A percentile compares a stretch with the other conserved stretches of the same genome.
phyloP scores from a whole-genome alignment of 441 rosid species.

The Erysimum cheiri region DNA sequence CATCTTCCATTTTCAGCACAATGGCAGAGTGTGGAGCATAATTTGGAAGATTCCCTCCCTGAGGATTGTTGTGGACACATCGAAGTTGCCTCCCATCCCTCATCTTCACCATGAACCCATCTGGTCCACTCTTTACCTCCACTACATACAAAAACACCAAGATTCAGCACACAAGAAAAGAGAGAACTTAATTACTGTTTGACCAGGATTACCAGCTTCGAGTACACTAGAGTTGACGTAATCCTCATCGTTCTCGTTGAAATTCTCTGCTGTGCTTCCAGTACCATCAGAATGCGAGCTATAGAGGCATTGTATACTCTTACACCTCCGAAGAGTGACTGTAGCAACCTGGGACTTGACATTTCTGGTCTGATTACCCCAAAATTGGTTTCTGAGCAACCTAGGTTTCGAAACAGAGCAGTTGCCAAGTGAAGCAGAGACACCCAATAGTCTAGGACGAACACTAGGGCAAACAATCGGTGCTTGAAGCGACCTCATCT shows the following conservation, averaged over 20 bases:
- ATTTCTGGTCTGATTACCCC: slow-evolving; percentile 52
- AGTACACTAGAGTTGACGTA: slow-evolving; percentile 80
- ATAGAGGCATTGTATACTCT: slow-evolving; percentile 57
- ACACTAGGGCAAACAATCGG: slow-evolving; percentile 72
- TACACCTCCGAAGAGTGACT: slow-evolving; percentile 43
- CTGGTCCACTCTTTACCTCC: slow-evolving; percentile 92
- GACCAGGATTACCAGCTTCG: slow-evolving; percentile 71
- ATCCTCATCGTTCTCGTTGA: slow-evolving; percentile 79
- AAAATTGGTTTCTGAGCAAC: slow-evolving; percentile 50
- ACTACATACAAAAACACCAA: slow-evolving; percentile 47
- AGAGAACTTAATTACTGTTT: background rate
- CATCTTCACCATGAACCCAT: slow-evolving; percentile 91
- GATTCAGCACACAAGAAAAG: background rate
- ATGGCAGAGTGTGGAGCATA: slow-evolving; percentile 94
- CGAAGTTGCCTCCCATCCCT: slow-evolving; percentile 88
- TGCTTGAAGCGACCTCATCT: slow-evolving; percentile 81
- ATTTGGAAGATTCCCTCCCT: slow-evolving; percentile 79
- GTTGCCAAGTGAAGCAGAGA: slow-evolving; percentile 51
- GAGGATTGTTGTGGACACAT: slow-evolving; percentile 89
- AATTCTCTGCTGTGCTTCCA: slow-evolving; percentile 84
- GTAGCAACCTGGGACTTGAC: slow-evolving; percentile 45
- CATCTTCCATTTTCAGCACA: slow-evolving; percentile 97
- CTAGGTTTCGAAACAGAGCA: slow-evolving; percentile 52
- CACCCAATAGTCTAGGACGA: slow-evolving; percentile 56
- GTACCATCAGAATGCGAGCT: slow-evolving; percentile 83